A percentile compares a stretch with the other conserved stretches of the same genome.
Evolutionary conservation across 192 early-diverging fungal species (phyloP).

Genomic region (Diversispora eburnea): DNA sequence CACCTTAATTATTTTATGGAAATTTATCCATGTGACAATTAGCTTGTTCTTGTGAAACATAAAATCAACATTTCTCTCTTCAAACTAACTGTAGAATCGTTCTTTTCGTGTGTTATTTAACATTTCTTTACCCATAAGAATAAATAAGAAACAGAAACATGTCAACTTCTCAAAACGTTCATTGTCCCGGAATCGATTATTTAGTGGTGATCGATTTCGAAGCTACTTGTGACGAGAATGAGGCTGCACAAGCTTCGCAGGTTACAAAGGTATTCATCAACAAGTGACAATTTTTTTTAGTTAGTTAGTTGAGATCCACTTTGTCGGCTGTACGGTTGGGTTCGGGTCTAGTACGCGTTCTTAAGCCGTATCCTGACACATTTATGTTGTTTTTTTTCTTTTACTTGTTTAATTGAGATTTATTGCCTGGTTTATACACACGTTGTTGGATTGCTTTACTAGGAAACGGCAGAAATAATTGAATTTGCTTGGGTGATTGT

Average conservation of each 20-base stretch:
- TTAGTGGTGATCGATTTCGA: conserved; percentile 65
- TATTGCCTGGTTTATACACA: conserved; percentile 25
- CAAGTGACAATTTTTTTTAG: background rate
- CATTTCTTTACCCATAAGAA: too few species aligned
- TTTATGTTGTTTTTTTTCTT: conserved; percentile 19
- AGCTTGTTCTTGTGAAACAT: too few species aligned
- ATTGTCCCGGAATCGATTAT: conserved; percentile 40
- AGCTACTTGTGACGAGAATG: conserved; percentile 72
- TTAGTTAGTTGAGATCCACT: background rate
- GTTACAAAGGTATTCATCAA: conserved; percentile 47
- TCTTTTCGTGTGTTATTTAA: too few species aligned
- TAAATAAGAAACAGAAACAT: too few species aligned
- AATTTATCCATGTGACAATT: too few species aligned
- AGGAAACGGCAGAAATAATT: conserved; percentile 59
- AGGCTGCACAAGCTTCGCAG: conserved; percentile 47
- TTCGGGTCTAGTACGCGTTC: conserved; percentile 28
- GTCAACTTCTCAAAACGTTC: background rate
- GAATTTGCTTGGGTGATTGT: conserved; percentile 55
- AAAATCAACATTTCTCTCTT: too few species aligned
- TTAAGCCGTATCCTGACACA: conserved; percentile 25
- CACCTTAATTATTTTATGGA: too few species aligned
- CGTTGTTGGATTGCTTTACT: conserved; percentile 27
- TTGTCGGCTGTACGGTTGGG: conserved; percentile 15
- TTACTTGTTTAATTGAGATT: conserved; percentile 24
- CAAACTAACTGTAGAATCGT: too few species aligned